These are phyloP conservation scores for Eucalyptus sp. DNA, from an alignment of 345 rosid genomes.

Conservation along the genomic window DNA sequence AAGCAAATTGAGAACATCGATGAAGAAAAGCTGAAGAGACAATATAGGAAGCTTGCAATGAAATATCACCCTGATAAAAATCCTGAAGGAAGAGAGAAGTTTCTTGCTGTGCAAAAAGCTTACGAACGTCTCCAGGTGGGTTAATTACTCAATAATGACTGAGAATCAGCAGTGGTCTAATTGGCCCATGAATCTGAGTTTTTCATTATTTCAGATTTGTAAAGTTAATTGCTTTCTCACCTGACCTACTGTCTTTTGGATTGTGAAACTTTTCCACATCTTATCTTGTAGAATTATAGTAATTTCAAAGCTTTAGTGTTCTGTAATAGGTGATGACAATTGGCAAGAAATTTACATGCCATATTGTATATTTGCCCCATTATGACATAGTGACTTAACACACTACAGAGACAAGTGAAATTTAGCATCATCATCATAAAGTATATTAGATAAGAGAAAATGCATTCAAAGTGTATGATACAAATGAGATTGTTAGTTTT, in stretches of 20 bases:
- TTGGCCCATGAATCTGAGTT: not conserved
- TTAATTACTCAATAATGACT: not conserved
- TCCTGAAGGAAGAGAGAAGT: slow-evolving; percentile 98
- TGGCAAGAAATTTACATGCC: not conserved
- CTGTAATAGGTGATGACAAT: not conserved
- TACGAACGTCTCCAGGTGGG: slow-evolving; percentile 96
- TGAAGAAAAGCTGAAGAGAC: slow-evolving; percentile 99
- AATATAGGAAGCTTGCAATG: slow-evolving; percentile 99
- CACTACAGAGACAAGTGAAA: not conserved
- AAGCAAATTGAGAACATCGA: slow-evolving; percentile 93
- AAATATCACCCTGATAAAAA: slow-evolving; percentile 98
- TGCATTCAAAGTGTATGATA: not conserved
- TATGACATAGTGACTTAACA: not conserved
- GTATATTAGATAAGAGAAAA: not conserved
- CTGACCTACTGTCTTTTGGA: not conserved
- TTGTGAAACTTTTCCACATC: not conserved
- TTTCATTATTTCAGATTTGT: not conserved
- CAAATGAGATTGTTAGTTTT: not conserved
- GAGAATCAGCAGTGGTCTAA: not conserved
- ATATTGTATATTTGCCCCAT: not conserved
- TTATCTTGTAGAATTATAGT: not conserved
- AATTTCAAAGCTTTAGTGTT: not conserved
- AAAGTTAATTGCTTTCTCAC: not conserved
- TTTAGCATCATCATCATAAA: not conserved
- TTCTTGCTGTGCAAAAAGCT: slow-evolving; percentile 96